Evolutionary conservation across 192 early-diverging fungal species (phyloP), one percentile per base, ranked within the genome.

Genomic region (Entrophospora sp.): DNA sequence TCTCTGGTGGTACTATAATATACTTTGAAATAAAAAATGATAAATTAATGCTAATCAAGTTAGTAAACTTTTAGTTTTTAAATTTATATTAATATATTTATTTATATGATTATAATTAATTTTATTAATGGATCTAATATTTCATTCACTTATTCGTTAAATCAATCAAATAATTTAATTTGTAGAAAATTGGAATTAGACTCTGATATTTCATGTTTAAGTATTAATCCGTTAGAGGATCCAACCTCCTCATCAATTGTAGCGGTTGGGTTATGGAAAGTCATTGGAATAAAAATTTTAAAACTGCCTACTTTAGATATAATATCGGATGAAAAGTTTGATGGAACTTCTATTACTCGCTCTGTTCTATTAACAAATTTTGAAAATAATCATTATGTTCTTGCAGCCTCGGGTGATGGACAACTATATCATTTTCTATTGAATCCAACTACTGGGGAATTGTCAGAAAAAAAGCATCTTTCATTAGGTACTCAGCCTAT

Each of bases 391-490:
- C 69, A 70, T 18, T 94, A 94, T 63, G 67, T 95, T 5, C 66
- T 97, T 20, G 90, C 87, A 0, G 91, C 86, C 0, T 71, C 91
- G 69, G 81, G 92, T 59, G 91, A 98, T 72, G 95, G 95, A 2
- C 79, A 85, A n/a, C 65, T 97, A 40, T 73, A 82, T 43, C 83
- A 85, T n/a, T 95, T 85, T 64, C 58, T 72, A n/a, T 43, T 91
- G 7, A 79, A 89, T 69, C 44, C 61, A 9, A 36, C 48, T 0
- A 67, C 70, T 12, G 64, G 64, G 1, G 38, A 45, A 18, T 61
- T 88, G 24, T 40, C 52, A 5, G 73, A 78, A 12, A 80, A 80
- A 53, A 89, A 87, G 61, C 75, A 79, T 30, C 75, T 91, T n/a
- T 71, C 83, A 1, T 69, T 98, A 24, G 96, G 95, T 1, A 82